These are phyloP conservation scores for Xylaria sp. DNA, from an alignment of 495 filamentous ascomycete genomes.

Conservation along the genomic window DNA sequence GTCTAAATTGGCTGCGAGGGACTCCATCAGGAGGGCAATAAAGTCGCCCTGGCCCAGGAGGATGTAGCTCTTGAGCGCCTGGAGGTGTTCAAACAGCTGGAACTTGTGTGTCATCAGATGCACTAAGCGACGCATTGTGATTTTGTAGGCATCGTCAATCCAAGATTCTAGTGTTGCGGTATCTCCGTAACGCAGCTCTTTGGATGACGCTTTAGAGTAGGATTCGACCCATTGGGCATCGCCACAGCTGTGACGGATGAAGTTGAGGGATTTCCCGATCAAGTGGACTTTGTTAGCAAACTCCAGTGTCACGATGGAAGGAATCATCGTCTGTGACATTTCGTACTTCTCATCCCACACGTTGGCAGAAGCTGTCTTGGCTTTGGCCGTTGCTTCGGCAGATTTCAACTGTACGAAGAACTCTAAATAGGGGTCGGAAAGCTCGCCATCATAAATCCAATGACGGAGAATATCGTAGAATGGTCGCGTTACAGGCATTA, in stretches of 20 bases:
- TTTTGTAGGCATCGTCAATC: constrained; percentile 97
- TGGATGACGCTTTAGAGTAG: constrained; percentile 93
- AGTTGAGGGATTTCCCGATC: constrained; percentile 97
- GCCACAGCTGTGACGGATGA: constrained; percentile 92
- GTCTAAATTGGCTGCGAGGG: constrained; percentile 87
- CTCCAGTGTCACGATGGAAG: constrained; percentile 87
- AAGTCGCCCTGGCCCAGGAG: constrained; percentile 97
- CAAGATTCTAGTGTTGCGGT: constrained; percentile 88
- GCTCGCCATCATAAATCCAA: constrained; percentile 98
- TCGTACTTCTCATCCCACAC: constrained; percentile 99
- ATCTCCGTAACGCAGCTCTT: constrained; percentile 92
- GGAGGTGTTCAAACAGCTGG: constrained; percentile 89
- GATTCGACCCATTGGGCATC: constrained; percentile 95
- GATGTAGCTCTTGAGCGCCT: constrained; percentile 92
- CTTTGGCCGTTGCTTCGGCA: constrained; percentile 62
- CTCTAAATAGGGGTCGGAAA: constrained; percentile 93
- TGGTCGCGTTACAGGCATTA: constrained; percentile 89
- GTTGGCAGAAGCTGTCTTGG: constrained; percentile 67
- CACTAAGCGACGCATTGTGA: constrained; percentile 95
- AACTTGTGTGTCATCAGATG: constrained; percentile 93
- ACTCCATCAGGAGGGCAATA: constrained; percentile 97
- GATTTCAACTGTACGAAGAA: constrained; percentile 91
- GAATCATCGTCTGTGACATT: constrained; percentile 83
- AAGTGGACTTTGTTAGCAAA: constrained; percentile 96
- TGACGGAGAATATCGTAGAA: constrained; percentile 96